Conservation (phyloP, 495 filamentous ascomycete species). For the Penicillium macrosclerotiorum region DNA sequence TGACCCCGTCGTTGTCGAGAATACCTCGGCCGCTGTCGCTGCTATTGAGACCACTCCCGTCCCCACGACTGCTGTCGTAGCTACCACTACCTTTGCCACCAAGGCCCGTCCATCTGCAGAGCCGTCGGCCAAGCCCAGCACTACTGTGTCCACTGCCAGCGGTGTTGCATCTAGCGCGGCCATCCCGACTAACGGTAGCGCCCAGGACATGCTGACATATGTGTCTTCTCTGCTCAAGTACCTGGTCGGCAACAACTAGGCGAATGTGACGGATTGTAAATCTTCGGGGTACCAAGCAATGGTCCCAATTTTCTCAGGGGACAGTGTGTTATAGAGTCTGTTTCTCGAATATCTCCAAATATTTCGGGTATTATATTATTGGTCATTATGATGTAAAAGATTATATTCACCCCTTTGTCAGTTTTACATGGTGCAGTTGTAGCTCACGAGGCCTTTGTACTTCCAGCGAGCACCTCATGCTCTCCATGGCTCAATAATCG, state of each 20-base stretch:
- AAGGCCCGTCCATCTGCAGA: constrained; percentile 8
- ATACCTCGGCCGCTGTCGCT: no score
- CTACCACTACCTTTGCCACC: constrained; percentile 13
- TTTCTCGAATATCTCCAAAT: background rate
- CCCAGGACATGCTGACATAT: constrained; percentile 28
- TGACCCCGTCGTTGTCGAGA: no score
- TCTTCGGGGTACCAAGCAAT: background rate
- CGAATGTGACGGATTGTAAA: background rate
- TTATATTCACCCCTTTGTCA: no score
- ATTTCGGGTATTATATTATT: no score
- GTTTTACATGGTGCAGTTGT: no score
- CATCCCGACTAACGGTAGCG: constrained; percentile 26
- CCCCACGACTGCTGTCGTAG: constrained; percentile 1
- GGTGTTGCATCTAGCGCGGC: constrained; percentile 3
- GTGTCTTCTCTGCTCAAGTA: constrained; percentile 26
- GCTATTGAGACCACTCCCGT: no score
- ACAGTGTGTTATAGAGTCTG: background rate
- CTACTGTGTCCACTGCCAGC: constrained; percentile 7
- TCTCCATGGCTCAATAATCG: no score
- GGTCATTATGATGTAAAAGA: no score
- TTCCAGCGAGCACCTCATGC: no score
- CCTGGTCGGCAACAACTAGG: constrained; percentile 11
- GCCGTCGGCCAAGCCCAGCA: background rate
- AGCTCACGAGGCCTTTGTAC: no score
- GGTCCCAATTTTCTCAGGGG: constrained; percentile 1